Conservation (phyloP, 495 filamentous ascomycete species). For the Oidiodendron maius region DNA sequence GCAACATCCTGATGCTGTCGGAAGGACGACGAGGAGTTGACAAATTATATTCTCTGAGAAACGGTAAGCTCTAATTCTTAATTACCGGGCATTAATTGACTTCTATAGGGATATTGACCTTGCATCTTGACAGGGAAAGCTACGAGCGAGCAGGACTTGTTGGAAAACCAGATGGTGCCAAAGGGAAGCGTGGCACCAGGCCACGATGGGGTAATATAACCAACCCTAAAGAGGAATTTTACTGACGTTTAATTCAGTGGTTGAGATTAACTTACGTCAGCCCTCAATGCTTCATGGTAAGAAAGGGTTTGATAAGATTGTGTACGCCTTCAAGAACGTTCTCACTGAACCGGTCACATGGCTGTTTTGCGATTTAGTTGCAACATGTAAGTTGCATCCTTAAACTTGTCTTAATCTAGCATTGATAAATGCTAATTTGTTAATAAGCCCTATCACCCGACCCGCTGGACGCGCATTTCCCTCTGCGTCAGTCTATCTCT, state of each 20-base stretch:
- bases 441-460: slow-evolving; percentile 34
- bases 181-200: slow-evolving; percentile 45
- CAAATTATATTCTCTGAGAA: slow-evolving; percentile 66
- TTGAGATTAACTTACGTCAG: slow-evolving; percentile 74
- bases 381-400: slow-evolving; percentile 35
- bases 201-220: slow-evolving; percentile 40
- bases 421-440: slow-evolving; percentile 1
- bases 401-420: no score
- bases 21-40: slow-evolving; percentile 77
- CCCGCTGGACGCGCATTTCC: slow-evolving; percentile 49
- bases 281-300: slow-evolving; percentile 86
- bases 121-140: slow-evolving; percentile 75
- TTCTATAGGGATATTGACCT: slow-evolving; percentile 58
- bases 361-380: slow-evolving; percentile 65
- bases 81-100: slow-evolving; percentile 1
- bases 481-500: slow-evolving; percentile 37
- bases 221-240: neutral
- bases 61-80: slow-evolving; percentile 47
- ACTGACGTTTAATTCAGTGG: slow-evolving; percentile 41
- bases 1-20: slow-evolving; percentile 86
- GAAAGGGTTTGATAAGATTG: slow-evolving; percentile 80
- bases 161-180: slow-evolving; percentile 60
- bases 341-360: slow-evolving; percentile 66
- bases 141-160: slow-evolving; percentile 82
- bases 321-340: slow-evolving; percentile 81